Evolutionary conservation across 495 filamentous ascomycete species (phyloP).

Genomic region (Chaetomium cochliodes): DNA sequence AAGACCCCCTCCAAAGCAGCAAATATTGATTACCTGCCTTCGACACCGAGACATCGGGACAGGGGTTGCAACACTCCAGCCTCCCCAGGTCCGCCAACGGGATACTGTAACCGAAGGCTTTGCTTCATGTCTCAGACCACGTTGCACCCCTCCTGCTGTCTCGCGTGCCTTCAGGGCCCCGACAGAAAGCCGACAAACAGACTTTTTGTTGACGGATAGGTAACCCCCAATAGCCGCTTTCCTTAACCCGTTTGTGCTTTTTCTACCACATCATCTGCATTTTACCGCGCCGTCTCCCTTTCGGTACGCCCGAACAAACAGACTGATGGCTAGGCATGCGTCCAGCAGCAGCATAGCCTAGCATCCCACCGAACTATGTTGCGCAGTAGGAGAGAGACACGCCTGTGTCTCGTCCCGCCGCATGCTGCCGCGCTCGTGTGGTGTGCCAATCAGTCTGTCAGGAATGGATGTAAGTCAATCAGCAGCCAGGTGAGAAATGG

Average conservation of each 20-base stretch:
- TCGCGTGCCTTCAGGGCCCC: neutral
- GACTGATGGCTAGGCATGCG: too few species aligned
- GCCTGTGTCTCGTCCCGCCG: neutral
- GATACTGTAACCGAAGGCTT: neutral
- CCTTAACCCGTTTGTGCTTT: too few species aligned
- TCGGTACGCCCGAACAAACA: too few species aligned
- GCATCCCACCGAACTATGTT: neutral
- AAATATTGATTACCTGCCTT: neutral
- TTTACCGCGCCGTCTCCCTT: too few species aligned
- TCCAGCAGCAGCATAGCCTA: too few species aligned
- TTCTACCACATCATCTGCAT: too few species aligned
- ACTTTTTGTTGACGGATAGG: neutral
- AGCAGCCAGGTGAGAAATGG: neutral
- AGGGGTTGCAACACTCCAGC: neutral
- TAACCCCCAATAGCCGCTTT: neutral
- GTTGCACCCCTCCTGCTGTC: neutral
- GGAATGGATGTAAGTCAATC: neutral
- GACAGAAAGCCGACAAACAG: neutral
- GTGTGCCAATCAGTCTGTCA: neutral
- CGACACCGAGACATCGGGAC: neutral
- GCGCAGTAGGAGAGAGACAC: neutral
- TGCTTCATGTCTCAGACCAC: neutral
- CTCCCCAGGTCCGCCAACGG: neutral
- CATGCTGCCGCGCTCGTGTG: constrained; percentile 1
- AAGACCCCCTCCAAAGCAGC: too few species aligned